A percentile compares a stretch with the other conserved stretches of the same genome.
These are phyloP conservation scores for Aspergillus aculeatus DNA, from an alignment of 2,329 filamentous ascomycete species.

Conservation along the genomic window DNA sequence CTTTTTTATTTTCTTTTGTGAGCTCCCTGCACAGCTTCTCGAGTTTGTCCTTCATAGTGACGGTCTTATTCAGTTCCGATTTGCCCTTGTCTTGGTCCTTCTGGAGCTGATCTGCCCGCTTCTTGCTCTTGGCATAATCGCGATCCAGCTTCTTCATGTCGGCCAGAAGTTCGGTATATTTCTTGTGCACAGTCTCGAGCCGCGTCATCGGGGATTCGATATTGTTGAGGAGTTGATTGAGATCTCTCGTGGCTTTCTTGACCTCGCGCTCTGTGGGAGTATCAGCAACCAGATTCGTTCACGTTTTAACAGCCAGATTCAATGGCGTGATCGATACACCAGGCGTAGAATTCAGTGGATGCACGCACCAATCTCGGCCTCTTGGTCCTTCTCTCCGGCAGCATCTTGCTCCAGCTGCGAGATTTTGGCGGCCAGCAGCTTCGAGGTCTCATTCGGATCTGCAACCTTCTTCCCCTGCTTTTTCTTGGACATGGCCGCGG, in stretches of 20 bases:
- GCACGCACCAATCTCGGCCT: conserved; percentile 84
- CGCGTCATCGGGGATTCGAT: conserved; percentile 92
- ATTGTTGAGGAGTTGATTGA: conserved; percentile 77
- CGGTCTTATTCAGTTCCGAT: conserved; percentile 85
- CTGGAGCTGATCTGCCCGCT: conserved; percentile 87
- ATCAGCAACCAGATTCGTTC: conserved; percentile 25
- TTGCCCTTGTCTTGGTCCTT: conserved; percentile 93
- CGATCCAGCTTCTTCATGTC: conserved; percentile 96
- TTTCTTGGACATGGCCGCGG: conserved; percentile 65
- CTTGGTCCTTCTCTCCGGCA: conserved; percentile 90
- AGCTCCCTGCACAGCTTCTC: conserved; percentile 94
- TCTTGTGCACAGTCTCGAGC: conserved; percentile 84
- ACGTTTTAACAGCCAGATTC: conserved; percentile 7
- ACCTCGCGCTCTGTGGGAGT: conserved; percentile 75
- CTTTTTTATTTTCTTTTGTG: conserved; percentile 95
- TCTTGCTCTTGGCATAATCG: conserved; percentile 94
- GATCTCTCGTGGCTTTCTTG: conserved; percentile 87
- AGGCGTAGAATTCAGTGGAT: conserved; percentile 8
- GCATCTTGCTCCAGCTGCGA: conserved; percentile 92
- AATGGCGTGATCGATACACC: conserved; percentile 14
- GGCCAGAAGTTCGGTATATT: conserved; percentile 84
- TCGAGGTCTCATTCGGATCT: conserved; percentile 85
- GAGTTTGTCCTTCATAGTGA: conserved; percentile 89
- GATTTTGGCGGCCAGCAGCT: conserved; percentile 88
- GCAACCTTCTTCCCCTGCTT: conserved; percentile 79